Evolutionary conservation across 306 rosid genomes (phyloP), one percentile per base, ranked within the genome.

Genomic region (Malus domestica): DNA sequence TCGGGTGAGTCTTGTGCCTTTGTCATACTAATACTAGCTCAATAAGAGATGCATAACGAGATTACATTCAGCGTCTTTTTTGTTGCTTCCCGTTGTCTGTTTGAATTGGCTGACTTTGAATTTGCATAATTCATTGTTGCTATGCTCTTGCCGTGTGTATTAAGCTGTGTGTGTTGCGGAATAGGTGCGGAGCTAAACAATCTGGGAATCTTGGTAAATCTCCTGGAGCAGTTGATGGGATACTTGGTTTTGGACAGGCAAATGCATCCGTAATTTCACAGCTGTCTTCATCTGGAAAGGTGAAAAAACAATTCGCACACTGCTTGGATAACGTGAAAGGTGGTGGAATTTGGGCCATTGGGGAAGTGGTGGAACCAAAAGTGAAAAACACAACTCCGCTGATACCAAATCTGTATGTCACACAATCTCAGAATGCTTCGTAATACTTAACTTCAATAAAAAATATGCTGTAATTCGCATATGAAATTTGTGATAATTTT

Each of bases 231-330:
- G 90, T 92, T 55, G 93, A 87, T 73, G 98, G 99, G 74, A 86
- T 96, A 78, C 79, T 96, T 54, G 99, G 98, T 83, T 96, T 96
- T 76, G 99, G 99, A 72, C 98, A 96, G 86, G 75, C 98, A 68
- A 90, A 93, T 86, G 78, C 94, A 25, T 96, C 99, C 14, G 87
- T 88, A 82, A 85, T 93, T 68, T 96, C 98, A 25, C 99, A 96
- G 87, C 93, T 96, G 70, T 92, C 96, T 83, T 79, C 88, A 65
- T 64, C 90, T 69, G 91, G 93, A 86, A 93, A 85, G 83, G 97
- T 89, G 82, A 89, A 84, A 85, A 90, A 83, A 70, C 46, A 85
- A 76, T 93, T 96, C 84, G 86, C 99, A 6, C 99, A 96, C 85
- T 96, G 99, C 85, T 91, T 96, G 79, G 97, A 96, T 83, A 89